phyloP scores from a whole-genome alignment of 2,329 filamentous ascomycete genomes.

The Monosporascus sp. region DNA sequence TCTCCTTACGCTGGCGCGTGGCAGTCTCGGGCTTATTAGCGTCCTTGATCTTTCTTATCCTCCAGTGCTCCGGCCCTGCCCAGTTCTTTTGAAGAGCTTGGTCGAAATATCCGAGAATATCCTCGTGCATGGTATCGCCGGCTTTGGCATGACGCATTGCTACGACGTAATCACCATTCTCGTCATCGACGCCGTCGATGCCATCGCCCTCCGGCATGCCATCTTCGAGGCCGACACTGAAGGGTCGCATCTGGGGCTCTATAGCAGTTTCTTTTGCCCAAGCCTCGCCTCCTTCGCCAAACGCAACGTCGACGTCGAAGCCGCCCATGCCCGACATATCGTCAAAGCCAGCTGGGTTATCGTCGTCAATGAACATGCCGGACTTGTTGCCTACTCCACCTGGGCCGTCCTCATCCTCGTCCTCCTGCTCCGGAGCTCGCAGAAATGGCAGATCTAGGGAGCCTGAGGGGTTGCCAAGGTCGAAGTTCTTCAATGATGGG shows the following conservation, averaged over 20 bases:
- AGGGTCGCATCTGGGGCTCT: slow-evolving; percentile 79
- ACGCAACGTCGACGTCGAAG: slow-evolving; percentile 74
- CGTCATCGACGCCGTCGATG: slow-evolving; percentile 51
- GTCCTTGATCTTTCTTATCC: slow-evolving; percentile 88
- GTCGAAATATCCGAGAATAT: slow-evolving; percentile 97
- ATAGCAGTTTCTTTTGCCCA: slow-evolving; percentile 89
- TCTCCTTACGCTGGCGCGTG: slow-evolving; percentile 77
- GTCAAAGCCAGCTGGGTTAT: slow-evolving; percentile 77
- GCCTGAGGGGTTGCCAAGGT: slow-evolving; percentile 79
- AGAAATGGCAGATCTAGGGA: slow-evolving; percentile 88
- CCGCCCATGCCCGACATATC: slow-evolving; percentile 69
- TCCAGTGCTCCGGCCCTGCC: slow-evolving; percentile 98
- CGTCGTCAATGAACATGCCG: slow-evolving; percentile 80
- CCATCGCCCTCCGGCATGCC: slow-evolving; percentile 47
- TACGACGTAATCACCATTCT: slow-evolving; percentile 69
- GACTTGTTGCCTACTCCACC: slow-evolving; percentile 61
- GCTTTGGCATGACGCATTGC: slow-evolving; percentile 68
- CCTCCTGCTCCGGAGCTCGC: slow-evolving; percentile 78
- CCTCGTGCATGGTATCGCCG: slow-evolving; percentile 72
- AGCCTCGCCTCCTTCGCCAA: slow-evolving; percentile 91
- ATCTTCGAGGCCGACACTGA: slow-evolving; percentile 56
- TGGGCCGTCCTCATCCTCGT: slow-evolving; percentile 49
- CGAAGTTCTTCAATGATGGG: slow-evolving; percentile 89
- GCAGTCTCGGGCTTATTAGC: slow-evolving; percentile 57
- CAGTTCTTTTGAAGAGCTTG: slow-evolving; percentile 95